These are phyloP conservation scores for Neofusicoccum ribis DNA, from an alignment of 2,329 filamentous ascomycete species.

Conservation along the genomic window DNA sequence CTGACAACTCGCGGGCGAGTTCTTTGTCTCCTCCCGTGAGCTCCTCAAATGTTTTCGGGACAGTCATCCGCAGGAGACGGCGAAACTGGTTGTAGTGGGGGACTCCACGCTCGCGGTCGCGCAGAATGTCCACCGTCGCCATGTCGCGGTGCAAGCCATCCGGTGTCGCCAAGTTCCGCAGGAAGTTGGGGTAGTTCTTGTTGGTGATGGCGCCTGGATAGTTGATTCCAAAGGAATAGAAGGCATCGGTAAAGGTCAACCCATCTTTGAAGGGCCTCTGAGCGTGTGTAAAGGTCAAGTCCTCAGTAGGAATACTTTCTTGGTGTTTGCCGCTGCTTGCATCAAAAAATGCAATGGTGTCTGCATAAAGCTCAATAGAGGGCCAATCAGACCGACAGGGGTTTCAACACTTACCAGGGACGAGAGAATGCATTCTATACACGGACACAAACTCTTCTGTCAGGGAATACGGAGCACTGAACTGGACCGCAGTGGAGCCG, in stretches of 20 bases:
- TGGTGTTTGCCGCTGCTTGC: constrained; percentile 30
- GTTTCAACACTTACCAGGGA: constrained; percentile 26
- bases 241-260: constrained; percentile 28
- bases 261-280: constrained; percentile 30
- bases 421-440: constrained; percentile 46
- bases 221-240: constrained; percentile 51
- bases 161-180: constrained; percentile 43
- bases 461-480: constrained; percentile 42
- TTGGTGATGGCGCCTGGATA: constrained; percentile 49
- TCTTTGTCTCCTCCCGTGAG: constrained; percentile 41
- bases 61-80: constrained; percentile 42
- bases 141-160: constrained; percentile 46
- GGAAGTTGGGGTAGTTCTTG: constrained; percentile 43
- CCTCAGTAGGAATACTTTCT: constrained; percentile 31
- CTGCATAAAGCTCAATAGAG: not conserved
- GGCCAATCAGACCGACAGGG: too few relatives aligned
- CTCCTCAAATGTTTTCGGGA: constrained; percentile 40
- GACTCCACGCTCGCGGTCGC: constrained; percentile 50
- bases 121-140: constrained; percentile 49
- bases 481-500: constrained; percentile 40
- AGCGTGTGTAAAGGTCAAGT: constrained; percentile 38
- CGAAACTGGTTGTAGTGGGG: constrained; percentile 50
- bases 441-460: constrained; percentile 50
- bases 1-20: constrained; percentile 39
- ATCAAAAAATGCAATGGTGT: constrained; percentile 40